Evolutionary conservation across 148 eudicot species (phyloP).

Genomic region (Amaranthus cruentus): DNA sequence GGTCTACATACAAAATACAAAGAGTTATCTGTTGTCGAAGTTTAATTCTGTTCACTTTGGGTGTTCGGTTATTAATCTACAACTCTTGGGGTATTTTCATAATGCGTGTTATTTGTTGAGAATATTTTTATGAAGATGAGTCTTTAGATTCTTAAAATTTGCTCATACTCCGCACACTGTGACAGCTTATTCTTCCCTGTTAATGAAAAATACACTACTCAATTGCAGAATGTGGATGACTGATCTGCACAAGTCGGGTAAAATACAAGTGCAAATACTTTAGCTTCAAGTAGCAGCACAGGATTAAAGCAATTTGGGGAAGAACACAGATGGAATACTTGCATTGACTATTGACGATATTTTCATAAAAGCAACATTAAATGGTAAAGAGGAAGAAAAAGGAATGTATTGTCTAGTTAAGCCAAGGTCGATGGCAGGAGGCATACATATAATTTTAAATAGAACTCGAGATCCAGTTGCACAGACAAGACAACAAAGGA

Average conservation of each 20-base stretch:
- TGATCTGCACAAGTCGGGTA: neutral
- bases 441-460: neutral
- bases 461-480: neutral
- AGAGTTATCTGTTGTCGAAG: no score
- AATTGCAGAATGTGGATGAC: neutral
- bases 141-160: neutral
- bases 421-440: neutral
- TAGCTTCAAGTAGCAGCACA: neutral
- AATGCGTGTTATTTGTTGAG: neutral
- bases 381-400: neutral
- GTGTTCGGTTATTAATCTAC: neutral
- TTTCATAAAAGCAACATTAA: neutral
- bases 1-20: no score
- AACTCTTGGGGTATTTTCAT: neutral
- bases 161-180: neutral
- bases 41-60: neutral
- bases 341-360: neutral
- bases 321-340: neutral
- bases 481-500: neutral
- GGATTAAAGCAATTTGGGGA: neutral
- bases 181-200: neutral
- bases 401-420: neutral
- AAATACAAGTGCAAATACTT: no score
- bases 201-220: neutral
- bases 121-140: neutral